Percentiles rank a stretch among this genome's conserved stretches.
Evolutionary conservation across 2,329 filamentous ascomycete genomes (phyloP).

Genomic region (Drechmeria coniospora): DNA sequence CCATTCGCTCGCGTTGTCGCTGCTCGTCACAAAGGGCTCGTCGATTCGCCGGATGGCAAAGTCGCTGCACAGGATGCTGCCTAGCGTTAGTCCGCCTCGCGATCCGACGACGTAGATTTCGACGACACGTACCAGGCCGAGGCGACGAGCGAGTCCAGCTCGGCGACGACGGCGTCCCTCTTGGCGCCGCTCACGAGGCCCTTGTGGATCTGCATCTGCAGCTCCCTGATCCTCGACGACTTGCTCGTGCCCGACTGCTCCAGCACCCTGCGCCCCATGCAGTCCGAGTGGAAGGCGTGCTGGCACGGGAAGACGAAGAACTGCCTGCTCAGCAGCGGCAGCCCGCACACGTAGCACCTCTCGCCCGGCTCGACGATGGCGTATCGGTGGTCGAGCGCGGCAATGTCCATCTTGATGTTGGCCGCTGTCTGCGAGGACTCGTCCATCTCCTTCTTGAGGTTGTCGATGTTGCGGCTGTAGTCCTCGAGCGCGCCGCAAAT

Average conservation of each 20-base stretch:
- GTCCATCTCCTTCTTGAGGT: constrained; percentile 86
- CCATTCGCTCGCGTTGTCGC: constrained; percentile 72
- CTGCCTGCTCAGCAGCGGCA: constrained; percentile 76
- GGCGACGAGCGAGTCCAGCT: constrained; percentile 84
- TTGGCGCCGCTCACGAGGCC: constrained; percentile 54
- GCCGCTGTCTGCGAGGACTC: constrained; percentile 76
- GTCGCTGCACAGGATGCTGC: constrained; percentile 82
- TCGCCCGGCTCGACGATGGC: constrained; percentile 95
- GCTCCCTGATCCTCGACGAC: constrained; percentile 65
- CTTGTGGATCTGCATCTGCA: constrained; percentile 71
- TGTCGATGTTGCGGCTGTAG: constrained; percentile 82
- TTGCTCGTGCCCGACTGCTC: constrained; percentile 65
- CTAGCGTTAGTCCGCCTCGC: background rate
- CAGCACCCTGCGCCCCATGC: constrained; percentile 71
- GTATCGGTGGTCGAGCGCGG: constrained; percentile 72
- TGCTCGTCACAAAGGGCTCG: constrained; percentile 68
- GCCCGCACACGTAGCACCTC: constrained; percentile 74
- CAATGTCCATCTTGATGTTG: constrained; percentile 83
- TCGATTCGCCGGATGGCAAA: constrained; percentile 89
- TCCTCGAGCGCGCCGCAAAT: constrained; percentile 89
- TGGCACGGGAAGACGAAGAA: constrained; percentile 99
- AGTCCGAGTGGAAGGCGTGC: constrained; percentile 94
- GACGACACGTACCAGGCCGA: constrained; percentile 56
- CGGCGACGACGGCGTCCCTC: constrained; percentile 69
- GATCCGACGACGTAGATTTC: background rate